Percentiles rank a stretch among this genome's conserved stretches.
Evolutionary conservation across 768 basidiomycete species (phyloP).

Genomic region (Pisolithus tinctorius): DNA sequence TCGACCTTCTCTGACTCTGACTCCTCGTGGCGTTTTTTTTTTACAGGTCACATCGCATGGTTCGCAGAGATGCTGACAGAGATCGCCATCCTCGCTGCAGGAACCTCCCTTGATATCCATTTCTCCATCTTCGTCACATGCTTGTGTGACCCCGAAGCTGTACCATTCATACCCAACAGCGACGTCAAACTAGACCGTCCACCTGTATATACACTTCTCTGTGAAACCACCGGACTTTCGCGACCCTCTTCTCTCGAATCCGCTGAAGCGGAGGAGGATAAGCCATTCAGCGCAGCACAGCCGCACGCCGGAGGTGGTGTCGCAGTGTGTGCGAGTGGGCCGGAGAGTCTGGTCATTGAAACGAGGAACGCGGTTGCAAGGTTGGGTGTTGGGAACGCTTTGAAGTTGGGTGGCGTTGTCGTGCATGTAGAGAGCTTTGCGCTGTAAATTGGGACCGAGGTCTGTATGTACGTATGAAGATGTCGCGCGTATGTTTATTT

Average conservation of each 20-base stretch:
- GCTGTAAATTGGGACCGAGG: constrained; percentile 19
- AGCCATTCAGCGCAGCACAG: no score
- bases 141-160: constrained; percentile 59
- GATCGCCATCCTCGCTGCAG: constrained; percentile 34
- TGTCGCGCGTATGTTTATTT: no score
- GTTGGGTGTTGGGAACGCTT: constrained; percentile 36
- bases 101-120: constrained; percentile 51
- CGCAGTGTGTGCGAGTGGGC: constrained; percentile 78
- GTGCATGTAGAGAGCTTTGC: constrained; percentile 73
- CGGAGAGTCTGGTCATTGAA: constrained; percentile 63
- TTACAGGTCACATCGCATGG: constrained; percentile 41
- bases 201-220: constrained; percentile 38
- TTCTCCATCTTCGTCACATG: constrained; percentile 75
- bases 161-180: constrained; percentile 61
- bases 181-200: constrained; percentile 48
- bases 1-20: neutral
- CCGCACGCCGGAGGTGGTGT: constrained; percentile 45
- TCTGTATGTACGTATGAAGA: neutral
- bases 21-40: neutral
- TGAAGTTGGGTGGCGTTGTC: constrained; percentile 54
- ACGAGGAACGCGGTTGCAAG: constrained; percentile 76
- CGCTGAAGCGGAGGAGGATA: constrained; percentile 8
- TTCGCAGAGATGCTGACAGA: constrained; percentile 43
- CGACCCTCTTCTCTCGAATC: constrained; percentile 9
- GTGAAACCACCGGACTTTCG: constrained; percentile 27